A percentile compares a stretch with the other conserved stretches of the same genome.
phyloP scores from a whole-genome alignment of 805 yeast genomes.

The Pichia phayaonensis region DNA sequence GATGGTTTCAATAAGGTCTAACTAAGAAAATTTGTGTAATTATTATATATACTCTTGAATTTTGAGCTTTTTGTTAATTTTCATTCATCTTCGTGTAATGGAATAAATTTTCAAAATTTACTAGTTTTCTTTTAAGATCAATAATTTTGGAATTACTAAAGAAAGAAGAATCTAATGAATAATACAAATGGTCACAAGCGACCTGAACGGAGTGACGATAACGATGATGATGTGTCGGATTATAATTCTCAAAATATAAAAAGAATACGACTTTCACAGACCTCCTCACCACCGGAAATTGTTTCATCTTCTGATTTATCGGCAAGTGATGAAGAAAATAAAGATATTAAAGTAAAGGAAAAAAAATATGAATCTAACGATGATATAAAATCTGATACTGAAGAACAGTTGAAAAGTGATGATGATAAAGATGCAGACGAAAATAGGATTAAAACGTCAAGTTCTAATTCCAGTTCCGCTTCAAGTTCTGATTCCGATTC shows the following conservation, averaged over 20 bases:
- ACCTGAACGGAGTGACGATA: neutral
- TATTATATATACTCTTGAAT: neutral
- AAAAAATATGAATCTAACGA: neutral
- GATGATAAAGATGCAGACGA: neutral
- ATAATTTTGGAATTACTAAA: no score
- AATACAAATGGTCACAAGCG: neutral
- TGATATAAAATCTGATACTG: neutral
- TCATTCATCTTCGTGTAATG: no score
- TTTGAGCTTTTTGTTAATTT: no score
- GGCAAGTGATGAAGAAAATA: neutral
- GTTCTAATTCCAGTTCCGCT: neutral
- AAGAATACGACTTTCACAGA: neutral
- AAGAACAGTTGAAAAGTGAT: neutral
- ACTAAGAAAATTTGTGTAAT: neutral
- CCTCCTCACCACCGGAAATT: neutral
- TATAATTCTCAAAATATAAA: neutral
- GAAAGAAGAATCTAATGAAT: neutral
- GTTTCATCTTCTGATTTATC: neutral
- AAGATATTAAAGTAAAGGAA: neutral
- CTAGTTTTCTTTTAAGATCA: neutral
- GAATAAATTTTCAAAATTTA: no score
- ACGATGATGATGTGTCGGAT: neutral
- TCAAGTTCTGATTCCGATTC: neutral
- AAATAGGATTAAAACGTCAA: neutral
- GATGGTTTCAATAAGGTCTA: neutral